These are phyloP conservation scores for Casuarina cunninghamiana DNA, from an alignment of 306 rosid species.

Conservation along the genomic window DNA sequence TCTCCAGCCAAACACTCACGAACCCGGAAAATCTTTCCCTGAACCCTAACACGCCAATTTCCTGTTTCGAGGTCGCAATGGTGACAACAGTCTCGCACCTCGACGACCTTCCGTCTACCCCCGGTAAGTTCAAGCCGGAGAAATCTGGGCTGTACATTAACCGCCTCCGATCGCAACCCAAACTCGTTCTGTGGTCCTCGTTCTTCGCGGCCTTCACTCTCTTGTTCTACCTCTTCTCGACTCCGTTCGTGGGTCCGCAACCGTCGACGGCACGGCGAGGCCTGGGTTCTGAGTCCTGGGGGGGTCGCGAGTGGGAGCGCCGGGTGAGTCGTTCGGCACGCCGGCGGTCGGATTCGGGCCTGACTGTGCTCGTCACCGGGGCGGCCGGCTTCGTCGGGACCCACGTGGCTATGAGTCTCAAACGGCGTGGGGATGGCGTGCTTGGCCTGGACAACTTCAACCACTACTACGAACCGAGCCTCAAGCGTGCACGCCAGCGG, in stretches of 20 bases:
- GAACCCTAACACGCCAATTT: background rate
- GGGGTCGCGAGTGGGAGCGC: slow-evolving; percentile 75
- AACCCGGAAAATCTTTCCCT: background rate
- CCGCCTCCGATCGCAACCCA: slow-evolving; percentile 59
- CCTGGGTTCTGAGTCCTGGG: slow-evolving; percentile 55
- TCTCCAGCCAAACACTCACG: slow-evolving; percentile 19
- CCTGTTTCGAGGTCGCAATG: slow-evolving; percentile 34
- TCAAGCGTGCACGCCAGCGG: slow-evolving; percentile 67
- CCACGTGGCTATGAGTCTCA: slow-evolving; percentile 70
- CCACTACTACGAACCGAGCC: slow-evolving; percentile 64
- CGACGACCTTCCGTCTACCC: slow-evolving; percentile 70
- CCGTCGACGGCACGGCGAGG: slow-evolving; percentile 45
- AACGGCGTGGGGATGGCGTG: slow-evolving; percentile 83
- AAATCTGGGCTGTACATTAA: slow-evolving; percentile 53
- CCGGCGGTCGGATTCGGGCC: slow-evolving; percentile 31
- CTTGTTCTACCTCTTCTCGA: slow-evolving; percentile 38
- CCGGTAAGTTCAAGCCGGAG: slow-evolving; percentile 75
- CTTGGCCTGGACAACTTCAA: slow-evolving; percentile 81
- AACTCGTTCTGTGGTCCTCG: slow-evolving; percentile 56
- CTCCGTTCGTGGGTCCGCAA: slow-evolving; percentile 32
- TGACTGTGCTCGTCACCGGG: slow-evolving; percentile 73
- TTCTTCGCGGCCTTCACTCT: slow-evolving; percentile 54
- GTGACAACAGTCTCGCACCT: slow-evolving; percentile 41
- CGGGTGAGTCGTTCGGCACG: slow-evolving; percentile 63
- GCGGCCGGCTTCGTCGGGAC: slow-evolving; percentile 84